Percentiles rank a stretch among this genome's conserved stretches.
Evolutionary conservation across 1,284 basidiomycete genomes (phyloP).

Genomic region (Ceratobasidium sp.): DNA sequence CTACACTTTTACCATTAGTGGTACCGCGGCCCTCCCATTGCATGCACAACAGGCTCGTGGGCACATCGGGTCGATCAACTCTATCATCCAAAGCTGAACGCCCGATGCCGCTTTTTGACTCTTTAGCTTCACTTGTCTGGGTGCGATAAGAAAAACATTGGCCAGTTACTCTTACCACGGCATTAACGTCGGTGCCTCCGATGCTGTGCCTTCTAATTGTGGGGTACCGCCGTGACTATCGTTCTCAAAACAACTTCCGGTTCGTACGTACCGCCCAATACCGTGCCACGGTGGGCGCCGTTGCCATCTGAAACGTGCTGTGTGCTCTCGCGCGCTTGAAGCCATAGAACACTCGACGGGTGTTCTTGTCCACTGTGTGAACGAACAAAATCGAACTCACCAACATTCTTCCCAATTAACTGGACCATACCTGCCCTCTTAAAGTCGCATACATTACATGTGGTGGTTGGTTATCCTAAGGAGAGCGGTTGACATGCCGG

Average conservation of each 20-base stretch:
- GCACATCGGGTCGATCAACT: constrained; percentile 33
- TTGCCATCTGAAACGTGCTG: constrained; percentile 9
- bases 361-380: constrained; percentile 5
- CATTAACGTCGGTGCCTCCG: constrained; percentile 21
- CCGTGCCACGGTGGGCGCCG: constrained; percentile 7
- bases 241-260: background rate
- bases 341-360: background rate
- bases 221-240: background rate
- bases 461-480: constrained; percentile 22
- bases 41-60: background rate
- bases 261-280: background rate
- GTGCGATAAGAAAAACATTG: constrained; percentile 10
- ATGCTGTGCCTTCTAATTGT: background rate
- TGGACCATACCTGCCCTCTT: constrained; percentile 13
- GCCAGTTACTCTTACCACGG: constrained; percentile 4
- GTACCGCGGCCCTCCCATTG: constrained; percentile 6
- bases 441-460: background rate
- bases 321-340: constrained; percentile 20
- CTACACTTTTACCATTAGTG: background rate
- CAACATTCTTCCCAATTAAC: constrained; percentile 1
- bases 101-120: constrained; percentile 25
- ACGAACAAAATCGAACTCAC: constrained; percentile 12
- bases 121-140: constrained; percentile 5
- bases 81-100: background rate
- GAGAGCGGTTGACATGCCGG: constrained; percentile 19